phyloP scores from a whole-genome alignment of 495 filamentous ascomycete genomes.

The Sordaria brevicollis region DNA sequence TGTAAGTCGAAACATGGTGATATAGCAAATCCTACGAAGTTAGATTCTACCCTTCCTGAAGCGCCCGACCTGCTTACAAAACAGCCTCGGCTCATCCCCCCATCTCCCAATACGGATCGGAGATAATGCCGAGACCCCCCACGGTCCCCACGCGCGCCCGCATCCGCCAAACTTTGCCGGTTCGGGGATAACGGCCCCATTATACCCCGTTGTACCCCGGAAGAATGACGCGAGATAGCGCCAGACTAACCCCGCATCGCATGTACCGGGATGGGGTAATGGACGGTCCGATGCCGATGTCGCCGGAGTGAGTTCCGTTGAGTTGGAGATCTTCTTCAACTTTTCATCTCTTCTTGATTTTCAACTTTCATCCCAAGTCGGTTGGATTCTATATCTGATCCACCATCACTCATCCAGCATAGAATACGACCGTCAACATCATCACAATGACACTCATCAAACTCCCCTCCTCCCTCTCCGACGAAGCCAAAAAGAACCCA shows the following conservation, averaged over 20 bases:
- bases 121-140: not conserved
- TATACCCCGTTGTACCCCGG: no score
- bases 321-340: no score
- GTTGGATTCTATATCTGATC: not conserved
- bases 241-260: not conserved
- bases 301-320: not conserved
- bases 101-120: not conserved
- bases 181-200: not conserved
- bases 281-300: not conserved
- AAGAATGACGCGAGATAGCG: not conserved
- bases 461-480: not conserved
- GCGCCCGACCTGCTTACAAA: no score
- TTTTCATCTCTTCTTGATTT: no score
- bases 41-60: no score
- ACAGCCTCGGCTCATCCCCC: not conserved
- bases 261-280: not conserved
- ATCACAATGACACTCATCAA: not conserved
- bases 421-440: not conserved
- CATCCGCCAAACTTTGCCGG: not conserved
- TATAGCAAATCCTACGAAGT: no score
- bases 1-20: no score
- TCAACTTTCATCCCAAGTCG: not conserved
- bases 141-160: not conserved
- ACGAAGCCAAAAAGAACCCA: constrained; percentile 13
- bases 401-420: not conserved